Evolutionary conservation across 164 flowering plant species (phyloP).

Genomic region (Santalum album): DNA sequence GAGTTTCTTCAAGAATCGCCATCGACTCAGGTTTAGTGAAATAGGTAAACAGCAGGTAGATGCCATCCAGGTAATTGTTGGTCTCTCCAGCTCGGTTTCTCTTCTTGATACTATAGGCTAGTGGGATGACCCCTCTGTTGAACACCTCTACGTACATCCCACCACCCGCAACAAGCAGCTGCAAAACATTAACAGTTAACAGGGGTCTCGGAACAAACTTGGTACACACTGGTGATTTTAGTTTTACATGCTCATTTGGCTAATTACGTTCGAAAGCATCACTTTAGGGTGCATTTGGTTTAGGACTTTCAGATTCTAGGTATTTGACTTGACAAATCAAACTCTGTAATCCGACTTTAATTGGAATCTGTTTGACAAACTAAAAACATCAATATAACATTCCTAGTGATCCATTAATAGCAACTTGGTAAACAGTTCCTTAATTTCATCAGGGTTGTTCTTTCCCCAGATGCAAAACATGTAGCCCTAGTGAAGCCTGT

Average conservation of each 20-base stretch:
- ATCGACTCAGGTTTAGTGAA: constrained; percentile 82
- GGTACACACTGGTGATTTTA: neutral
- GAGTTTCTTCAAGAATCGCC: constrained; percentile 33
- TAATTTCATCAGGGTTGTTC: neutral
- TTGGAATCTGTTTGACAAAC: no score
- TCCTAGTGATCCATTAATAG: no score
- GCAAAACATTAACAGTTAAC: constrained; percentile 16
- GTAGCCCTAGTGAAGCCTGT: no score
- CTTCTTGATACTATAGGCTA: constrained; percentile 81
- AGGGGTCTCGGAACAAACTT: neutral
- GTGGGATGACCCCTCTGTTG: constrained; percentile 91
- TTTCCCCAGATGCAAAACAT: neutral
- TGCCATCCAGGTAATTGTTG: constrained; percentile 90
- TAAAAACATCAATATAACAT: no score
- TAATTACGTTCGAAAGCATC: neutral
- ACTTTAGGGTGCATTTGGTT: no score
- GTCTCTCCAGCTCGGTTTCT: constrained; percentile 82
- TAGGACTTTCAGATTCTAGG: no score
- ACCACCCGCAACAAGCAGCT: constrained; percentile 94
- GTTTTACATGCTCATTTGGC: neutral
- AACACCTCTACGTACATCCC: constrained; percentile 95
- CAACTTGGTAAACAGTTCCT: no score
- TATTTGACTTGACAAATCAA: no score
- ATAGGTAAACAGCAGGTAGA: constrained; percentile 86
- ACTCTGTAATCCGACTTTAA: no score